phyloP scores from a whole-genome alignment of 768 basidiomycete species.

The Amanita fuliginea region DNA sequence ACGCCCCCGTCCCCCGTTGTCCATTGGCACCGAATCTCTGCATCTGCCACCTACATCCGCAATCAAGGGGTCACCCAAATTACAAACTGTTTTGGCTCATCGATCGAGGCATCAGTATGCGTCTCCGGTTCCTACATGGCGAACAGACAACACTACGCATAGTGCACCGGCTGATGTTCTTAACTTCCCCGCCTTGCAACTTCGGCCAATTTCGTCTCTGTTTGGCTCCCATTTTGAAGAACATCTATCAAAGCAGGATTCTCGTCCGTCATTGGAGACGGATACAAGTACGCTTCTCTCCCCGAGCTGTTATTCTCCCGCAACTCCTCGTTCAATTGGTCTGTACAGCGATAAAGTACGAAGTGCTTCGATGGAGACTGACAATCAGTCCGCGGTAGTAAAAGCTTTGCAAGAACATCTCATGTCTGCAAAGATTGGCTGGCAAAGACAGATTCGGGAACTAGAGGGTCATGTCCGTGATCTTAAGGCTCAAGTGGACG shows the following conservation, averaged over 20 bases:
- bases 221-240: slow-evolving; percentile 64
- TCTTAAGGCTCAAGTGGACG: slow-evolving; percentile 59
- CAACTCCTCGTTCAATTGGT: slow-evolving; percentile 27
- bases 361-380: slow-evolving; percentile 13
- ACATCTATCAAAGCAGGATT: slow-evolving; percentile 25
- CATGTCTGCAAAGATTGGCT: slow-evolving; percentile 41
- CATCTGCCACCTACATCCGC: not conserved
- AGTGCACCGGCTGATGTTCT: slow-evolving; percentile 57
- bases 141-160: slow-evolving; percentile 24
- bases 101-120: slow-evolving; percentile 11
- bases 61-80: slow-evolving; percentile 9
- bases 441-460: slow-evolving; percentile 69
- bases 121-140: slow-evolving; percentile 10
- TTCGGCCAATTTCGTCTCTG: slow-evolving; percentile 66
- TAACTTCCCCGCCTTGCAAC: slow-evolving; percentile 54
- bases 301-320: slow-evolving; percentile 33
- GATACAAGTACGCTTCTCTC: slow-evolving; percentile 45
- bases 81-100: slow-evolving; percentile 14
- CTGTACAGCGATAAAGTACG: slow-evolving; percentile 13
- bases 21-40: slow-evolving; percentile 27
- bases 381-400: slow-evolving; percentile 30
- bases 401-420: slow-evolving; percentile 54
- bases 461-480: slow-evolving; percentile 64
- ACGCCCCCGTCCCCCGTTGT: slow-evolving; percentile 18
- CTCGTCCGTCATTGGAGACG: slow-evolving; percentile 24